A percentile compares a stretch with the other conserved stretches of the same genome.
Conservation (phyloP, 1,139 yeast genomes). For the Pichia sp. region DNA sequence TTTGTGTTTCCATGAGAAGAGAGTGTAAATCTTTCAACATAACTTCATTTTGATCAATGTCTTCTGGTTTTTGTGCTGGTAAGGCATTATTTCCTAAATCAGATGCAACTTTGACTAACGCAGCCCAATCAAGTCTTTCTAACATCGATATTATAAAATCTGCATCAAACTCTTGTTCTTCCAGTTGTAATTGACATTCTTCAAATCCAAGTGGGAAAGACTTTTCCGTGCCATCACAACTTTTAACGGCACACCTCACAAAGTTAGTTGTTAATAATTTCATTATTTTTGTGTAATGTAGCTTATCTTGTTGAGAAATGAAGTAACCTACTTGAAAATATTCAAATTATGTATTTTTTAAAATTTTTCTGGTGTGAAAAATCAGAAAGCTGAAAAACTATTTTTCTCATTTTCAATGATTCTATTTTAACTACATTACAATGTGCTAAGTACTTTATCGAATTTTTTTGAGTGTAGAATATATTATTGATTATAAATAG, state of each 20-base stretch:
- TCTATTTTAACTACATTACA: background rate
- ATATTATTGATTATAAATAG: background rate
- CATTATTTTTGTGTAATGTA: slow-evolving; percentile 39
- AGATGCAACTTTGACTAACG: slow-evolving; percentile 65
- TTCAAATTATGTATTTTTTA: background rate
- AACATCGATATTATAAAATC: slow-evolving; percentile 72
- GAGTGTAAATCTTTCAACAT: slow-evolving; percentile 70
- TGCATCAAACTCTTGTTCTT: slow-evolving; percentile 78
- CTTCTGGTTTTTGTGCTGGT: slow-evolving; percentile 62
- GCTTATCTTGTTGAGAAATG: background rate
- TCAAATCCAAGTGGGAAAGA: slow-evolving; percentile 76
- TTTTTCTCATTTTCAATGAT: background rate
- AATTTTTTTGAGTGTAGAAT: no score
- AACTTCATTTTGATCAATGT: slow-evolving; percentile 38
- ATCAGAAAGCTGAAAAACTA: background rate
- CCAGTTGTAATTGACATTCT: slow-evolving; percentile 67
- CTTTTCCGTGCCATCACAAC: slow-evolving; percentile 66
- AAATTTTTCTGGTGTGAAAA: background rate
- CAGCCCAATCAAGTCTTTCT: slow-evolving; percentile 84
- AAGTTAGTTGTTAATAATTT: slow-evolving; percentile 91
- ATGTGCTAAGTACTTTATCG: no score
- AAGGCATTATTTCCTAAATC: slow-evolving; percentile 66
- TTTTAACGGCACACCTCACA: slow-evolving; percentile 84
- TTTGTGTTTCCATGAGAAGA: slow-evolving; percentile 77
- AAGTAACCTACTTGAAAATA: no score